These are phyloP conservation scores for Pyracantha coccinea DNA, from an alignment of 331 rosid genomes.

Conservation along the genomic window DNA sequence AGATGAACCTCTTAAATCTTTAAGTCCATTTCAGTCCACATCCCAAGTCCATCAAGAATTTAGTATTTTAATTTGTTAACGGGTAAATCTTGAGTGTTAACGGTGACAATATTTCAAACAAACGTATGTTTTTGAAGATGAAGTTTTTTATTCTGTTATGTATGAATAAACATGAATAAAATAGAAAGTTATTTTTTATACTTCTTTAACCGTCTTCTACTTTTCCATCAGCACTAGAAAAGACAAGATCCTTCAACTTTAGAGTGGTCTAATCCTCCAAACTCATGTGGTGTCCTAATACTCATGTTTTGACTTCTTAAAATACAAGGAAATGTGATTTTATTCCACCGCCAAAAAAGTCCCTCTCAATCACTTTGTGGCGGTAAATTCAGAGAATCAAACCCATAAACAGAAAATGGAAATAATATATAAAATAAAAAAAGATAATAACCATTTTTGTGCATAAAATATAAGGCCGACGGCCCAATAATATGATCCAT, in stretches of 20 bases:
- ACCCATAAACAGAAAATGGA: background rate
- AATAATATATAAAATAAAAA: background rate
- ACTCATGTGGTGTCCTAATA: slow-evolving; percentile 4
- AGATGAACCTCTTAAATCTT: too few relatives aligned
- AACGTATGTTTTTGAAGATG: too few relatives aligned
- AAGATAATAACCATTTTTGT: background rate
- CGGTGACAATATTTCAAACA: too few relatives aligned
- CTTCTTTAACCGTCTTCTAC: too few relatives aligned
- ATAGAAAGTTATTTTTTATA: too few relatives aligned
- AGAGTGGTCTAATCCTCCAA: background rate
- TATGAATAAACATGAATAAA: too few relatives aligned
- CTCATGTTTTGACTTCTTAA: background rate
- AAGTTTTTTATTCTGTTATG: too few relatives aligned
- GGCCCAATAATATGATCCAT: background rate
- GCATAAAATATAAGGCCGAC: background rate
- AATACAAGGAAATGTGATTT: background rate
- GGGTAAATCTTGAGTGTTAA: too few relatives aligned
- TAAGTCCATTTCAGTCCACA: too few relatives aligned
- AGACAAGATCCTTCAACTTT: slow-evolving; percentile 1
- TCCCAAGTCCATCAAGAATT: too few relatives aligned
- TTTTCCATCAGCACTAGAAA: background rate
- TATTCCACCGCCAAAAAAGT: slow-evolving; percentile 12
- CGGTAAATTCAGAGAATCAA: background rate
- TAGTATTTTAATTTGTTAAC: too few relatives aligned
- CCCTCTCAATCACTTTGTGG: background rate